Evolutionary conservation across 2,329 filamentous ascomycete genomes (phyloP), one percentile per base, ranked within the genome.

Genomic region (Thyridium curvatum): DNA sequence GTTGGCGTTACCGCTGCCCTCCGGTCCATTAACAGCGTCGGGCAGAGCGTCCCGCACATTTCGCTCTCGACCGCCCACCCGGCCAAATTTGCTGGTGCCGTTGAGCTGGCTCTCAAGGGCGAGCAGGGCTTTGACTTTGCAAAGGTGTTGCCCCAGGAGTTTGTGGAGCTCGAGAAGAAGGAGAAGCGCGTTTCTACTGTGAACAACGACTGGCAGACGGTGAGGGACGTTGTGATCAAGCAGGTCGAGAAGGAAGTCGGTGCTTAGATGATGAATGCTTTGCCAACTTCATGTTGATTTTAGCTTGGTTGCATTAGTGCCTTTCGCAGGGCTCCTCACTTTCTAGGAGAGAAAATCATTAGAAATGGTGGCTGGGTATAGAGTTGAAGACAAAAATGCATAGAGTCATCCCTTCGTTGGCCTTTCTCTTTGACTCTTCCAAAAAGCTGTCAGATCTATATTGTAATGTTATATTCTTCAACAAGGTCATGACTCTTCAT

Each of bases 61-160:
- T 82, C 88, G 2, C 77, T 98, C 3, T 86, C 90, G 2, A 98
- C 93, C 2, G 93, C 93, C 3, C 93, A 98, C 62, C 91, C 93
- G 0, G 93, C 91, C 45, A 98, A 98, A 63, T 98, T 98, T 55
- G 81, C 84, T 0, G 78, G 79, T 26, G 90, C 90, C 0, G 91
- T 98, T 2, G 84, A 90, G 50, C 60, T 84, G 35, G 89, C 91
- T 0, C 69, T 97, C 43, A 74, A 79, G 46, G 75, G 75, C 8
- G 72, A 86, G 55, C 60, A 73, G n/a, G 80, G 74, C 2, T 96
- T 94, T 52, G 73, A 79, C 50, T 95, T 95, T 56, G 70, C 77
- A 31, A 77, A 83, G 46, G 84, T 97, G 2, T 71, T 94, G 39
- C 91, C 91, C 0, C 60, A 74, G 41, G 86, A 96, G 64, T 93